These are phyloP conservation scores for Arthrobotrys entomopaga DNA, from an alignment of 2,329 filamentous ascomycete species.

Conservation along the genomic window DNA sequence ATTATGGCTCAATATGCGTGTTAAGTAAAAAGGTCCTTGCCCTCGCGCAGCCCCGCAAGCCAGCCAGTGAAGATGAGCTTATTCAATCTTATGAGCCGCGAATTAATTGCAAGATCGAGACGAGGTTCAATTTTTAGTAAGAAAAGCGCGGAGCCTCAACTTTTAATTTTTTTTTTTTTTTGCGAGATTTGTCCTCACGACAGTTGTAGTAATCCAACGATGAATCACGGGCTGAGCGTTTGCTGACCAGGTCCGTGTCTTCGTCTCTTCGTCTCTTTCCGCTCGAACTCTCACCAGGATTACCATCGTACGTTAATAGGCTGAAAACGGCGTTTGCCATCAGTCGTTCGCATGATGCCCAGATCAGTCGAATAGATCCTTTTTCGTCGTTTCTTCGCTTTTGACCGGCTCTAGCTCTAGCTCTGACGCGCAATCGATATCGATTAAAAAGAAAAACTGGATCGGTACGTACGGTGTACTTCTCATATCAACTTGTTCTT, in stretches of 20 bases:
- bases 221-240: slow-evolving; percentile 13
- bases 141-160: slow-evolving; percentile 5
- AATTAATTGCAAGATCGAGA: slow-evolving; percentile 8
- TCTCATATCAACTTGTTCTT: neutral
- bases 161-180: neutral
- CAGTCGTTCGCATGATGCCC: slow-evolving; percentile 10
- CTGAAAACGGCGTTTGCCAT: slow-evolving; percentile 44
- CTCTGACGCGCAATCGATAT: slow-evolving; percentile 37
- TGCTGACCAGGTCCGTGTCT: neutral
- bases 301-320: neutral
- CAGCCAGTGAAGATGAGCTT: slow-evolving; percentile 30
- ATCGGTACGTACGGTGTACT: neutral
- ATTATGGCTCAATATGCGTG: no score
- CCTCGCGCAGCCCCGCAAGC: slow-evolving; percentile 3
- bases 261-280: neutral
- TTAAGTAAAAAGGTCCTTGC: slow-evolving; percentile 10
- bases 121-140: slow-evolving; percentile 12
- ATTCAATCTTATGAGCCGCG: slow-evolving; percentile 13
- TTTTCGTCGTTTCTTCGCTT: slow-evolving; percentile 13
- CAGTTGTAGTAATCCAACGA: neutral
- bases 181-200: slow-evolving; percentile 3
- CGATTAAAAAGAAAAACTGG: slow-evolving; percentile 16
- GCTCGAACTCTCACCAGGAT: neutral
- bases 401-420: slow-evolving; percentile 1
- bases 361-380: slow-evolving; percentile 23